Conservation (phyloP, 1,139 yeast species). For the Pichia inconspicua region DNA sequence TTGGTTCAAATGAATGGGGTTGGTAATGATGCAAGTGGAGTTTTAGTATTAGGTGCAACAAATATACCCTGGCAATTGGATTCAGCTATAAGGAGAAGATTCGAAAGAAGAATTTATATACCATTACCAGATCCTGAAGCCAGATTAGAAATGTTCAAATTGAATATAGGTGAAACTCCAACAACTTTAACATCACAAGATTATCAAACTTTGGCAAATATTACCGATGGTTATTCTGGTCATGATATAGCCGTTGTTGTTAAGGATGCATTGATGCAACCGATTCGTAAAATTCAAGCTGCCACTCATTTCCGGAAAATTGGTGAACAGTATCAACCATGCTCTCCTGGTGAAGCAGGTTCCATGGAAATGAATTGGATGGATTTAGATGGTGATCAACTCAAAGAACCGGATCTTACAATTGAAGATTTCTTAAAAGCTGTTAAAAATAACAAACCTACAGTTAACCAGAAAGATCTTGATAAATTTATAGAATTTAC, state of each 20-base stretch:
- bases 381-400: constrained; percentile 81
- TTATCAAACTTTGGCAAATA: constrained; percentile 69
- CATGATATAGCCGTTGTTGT: constrained; percentile 96
- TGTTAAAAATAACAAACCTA: constrained; percentile 85
- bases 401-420: constrained; percentile 82
- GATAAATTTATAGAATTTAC: constrained; percentile 83
- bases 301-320: constrained; percentile 89
- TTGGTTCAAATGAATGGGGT: constrained; percentile 99
- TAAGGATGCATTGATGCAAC: constrained; percentile 96
- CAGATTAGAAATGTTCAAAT: constrained; percentile 85
- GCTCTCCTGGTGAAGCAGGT: constrained; percentile 89
- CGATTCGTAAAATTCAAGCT: constrained; percentile 87
- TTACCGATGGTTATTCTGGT: constrained; percentile 98
- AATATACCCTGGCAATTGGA: constrained; percentile 99
- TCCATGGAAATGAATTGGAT: constrained; percentile 92
- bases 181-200: constrained; percentile 71
- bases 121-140: constrained; percentile 91
- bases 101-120: constrained; percentile 90
- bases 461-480: constrained; percentile 81
- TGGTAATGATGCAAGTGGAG: constrained; percentile 90
- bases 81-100: constrained; percentile 94
- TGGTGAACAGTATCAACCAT: constrained; percentile 60
- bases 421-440: constrained; percentile 92
- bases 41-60: constrained; percentile 92
- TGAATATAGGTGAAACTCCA: constrained; percentile 87